phyloP scores from a whole-genome alignment of 2,329 filamentous ascomycete species.

The Basipetospora sp. region DNA sequence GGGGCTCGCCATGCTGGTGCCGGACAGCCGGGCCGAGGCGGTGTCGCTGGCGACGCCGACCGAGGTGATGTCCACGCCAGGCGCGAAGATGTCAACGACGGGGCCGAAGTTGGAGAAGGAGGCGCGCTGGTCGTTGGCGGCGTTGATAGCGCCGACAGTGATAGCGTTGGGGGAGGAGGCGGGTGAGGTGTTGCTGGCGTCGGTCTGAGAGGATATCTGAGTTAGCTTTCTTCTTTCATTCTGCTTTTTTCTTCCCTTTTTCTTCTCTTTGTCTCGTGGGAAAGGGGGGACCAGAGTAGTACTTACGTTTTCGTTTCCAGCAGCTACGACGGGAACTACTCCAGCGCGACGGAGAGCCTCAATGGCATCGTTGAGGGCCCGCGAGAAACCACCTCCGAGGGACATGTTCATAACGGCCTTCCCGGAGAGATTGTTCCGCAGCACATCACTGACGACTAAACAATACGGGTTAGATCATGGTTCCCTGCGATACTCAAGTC shows the following conservation, averaged over 20 bases:
- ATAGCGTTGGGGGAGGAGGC: constrained; percentile 41
- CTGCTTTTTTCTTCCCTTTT: not conserved
- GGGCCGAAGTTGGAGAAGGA: constrained; percentile 45
- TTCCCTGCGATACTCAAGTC: no score
- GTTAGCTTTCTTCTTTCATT: no score
- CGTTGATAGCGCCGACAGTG: constrained; percentile 45
- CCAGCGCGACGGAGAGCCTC: constrained; percentile 32
- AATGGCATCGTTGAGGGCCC: constrained; percentile 41
- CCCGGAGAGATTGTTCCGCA: constrained; percentile 25
- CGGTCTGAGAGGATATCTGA: constrained; percentile 17
- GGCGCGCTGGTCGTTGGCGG: constrained; percentile 31
- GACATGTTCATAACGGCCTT: constrained; percentile 52
- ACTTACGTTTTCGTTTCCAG: constrained; percentile 39
- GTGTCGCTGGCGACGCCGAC: constrained; percentile 36
- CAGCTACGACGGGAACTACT: constrained; percentile 43
- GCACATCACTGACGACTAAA: constrained; percentile 30
- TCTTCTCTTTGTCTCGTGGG: not conserved
- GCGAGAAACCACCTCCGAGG: constrained; percentile 34
- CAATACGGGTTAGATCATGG: not conserved
- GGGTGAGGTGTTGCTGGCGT: constrained; percentile 36
- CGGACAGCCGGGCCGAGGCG: constrained; percentile 30
- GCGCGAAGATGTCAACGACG: constrained; percentile 39
- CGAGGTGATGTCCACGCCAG: constrained; percentile 38
- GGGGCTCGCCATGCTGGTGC: constrained; percentile 51
- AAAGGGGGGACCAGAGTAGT: no score